Conservation (phyloP, 495 filamentous ascomycete genomes). For the Penicillium alfredii region DNA sequence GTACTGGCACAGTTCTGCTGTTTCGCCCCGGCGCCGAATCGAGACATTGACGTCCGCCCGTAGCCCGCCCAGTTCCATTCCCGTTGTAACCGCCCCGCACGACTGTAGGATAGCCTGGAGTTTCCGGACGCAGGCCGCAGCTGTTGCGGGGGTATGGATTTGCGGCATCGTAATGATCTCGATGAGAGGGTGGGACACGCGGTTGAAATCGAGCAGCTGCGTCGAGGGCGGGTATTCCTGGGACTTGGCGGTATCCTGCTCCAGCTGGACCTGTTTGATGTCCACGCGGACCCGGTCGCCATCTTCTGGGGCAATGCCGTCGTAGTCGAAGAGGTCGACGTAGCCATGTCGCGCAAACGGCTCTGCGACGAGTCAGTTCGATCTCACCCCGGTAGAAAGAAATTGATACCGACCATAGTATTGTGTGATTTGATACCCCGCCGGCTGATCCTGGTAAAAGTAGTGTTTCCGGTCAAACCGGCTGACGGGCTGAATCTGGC, state of each 20-base stretch:
- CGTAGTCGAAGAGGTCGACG: slow-evolving; percentile 63
- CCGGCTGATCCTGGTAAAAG: slow-evolving; percentile 95
- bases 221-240: slow-evolving; percentile 64
- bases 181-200: slow-evolving; percentile 81
- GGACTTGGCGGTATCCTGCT: slow-evolving; percentile 97
- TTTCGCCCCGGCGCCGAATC: slow-evolving; percentile 51
- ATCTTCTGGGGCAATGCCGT: slow-evolving; percentile 70
- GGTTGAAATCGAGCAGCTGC: slow-evolving; percentile 90
- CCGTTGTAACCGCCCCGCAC: slow-evolving; percentile 74
- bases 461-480: slow-evolving; percentile 96
- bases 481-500: slow-evolving; percentile 66
- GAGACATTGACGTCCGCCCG: slow-evolving; percentile 96
- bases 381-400: background rate
- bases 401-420: slow-evolving; percentile 57
- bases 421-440: slow-evolving; percentile 96
- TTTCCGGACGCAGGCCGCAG: slow-evolving; percentile 81
- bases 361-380: slow-evolving; percentile 33
- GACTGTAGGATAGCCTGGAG: slow-evolving; percentile 76
- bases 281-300: slow-evolving; percentile 62
- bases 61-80: slow-evolving; percentile 90
- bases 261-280: slow-evolving; percentile 91
- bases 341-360: slow-evolving; percentile 77
- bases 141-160: slow-evolving; percentile 77
- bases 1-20: slow-evolving; percentile 44
- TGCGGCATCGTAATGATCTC: slow-evolving; percentile 91